phyloP scores from a whole-genome alignment of 2,329 filamentous ascomycete species.

The Phaeoacremonium minimum region DNA sequence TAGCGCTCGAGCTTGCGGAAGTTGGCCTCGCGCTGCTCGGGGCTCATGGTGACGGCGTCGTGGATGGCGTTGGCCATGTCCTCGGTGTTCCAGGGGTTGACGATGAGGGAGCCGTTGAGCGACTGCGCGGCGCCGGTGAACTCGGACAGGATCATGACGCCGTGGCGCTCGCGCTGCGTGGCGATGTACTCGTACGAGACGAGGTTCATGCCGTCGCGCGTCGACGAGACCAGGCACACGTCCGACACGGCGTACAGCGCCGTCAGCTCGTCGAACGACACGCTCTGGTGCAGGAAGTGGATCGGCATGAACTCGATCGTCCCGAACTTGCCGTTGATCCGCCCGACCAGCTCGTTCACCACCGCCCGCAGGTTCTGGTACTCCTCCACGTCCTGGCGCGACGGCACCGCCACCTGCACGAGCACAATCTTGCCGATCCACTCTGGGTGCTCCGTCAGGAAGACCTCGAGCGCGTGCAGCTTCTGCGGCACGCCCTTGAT shows the following conservation, averaged over 20 bases:
- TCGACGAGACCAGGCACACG: slow-evolving; percentile 87
- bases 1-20: slow-evolving; percentile 92
- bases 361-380: slow-evolving; percentile 95
- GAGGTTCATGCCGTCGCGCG: slow-evolving; percentile 98
- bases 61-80: slow-evolving; percentile 90
- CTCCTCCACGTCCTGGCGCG: slow-evolving; percentile 92
- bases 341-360: slow-evolving; percentile 92
- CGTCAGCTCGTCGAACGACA: slow-evolving; percentile 90
- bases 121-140: slow-evolving; percentile 95
- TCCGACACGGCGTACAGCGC: slow-evolving; percentile 91
- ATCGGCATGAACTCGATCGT: slow-evolving; percentile 99
- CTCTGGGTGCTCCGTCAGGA: slow-evolving; percentile 93
- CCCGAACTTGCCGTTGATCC: slow-evolving; percentile 96
- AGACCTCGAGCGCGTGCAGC: slow-evolving; percentile 91
- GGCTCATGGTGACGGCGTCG: slow-evolving; percentile 93
- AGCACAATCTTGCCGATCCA: slow-evolving; percentile 98
- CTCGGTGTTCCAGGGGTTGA: slow-evolving; percentile 98
- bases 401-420: slow-evolving; percentile 93
- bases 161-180: slow-evolving; percentile 83
- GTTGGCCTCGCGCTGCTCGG: slow-evolving; percentile 81
- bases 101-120: slow-evolving; percentile 86
- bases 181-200: slow-evolving; percentile 99
- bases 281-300: slow-evolving; percentile 95
- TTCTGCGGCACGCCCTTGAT: slow-evolving; percentile 99
- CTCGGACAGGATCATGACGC: slow-evolving; percentile 91